Conservation (phyloP, 1,284 basidiomycete genomes). For the Tilletiopsis washingtonensis region DNA sequence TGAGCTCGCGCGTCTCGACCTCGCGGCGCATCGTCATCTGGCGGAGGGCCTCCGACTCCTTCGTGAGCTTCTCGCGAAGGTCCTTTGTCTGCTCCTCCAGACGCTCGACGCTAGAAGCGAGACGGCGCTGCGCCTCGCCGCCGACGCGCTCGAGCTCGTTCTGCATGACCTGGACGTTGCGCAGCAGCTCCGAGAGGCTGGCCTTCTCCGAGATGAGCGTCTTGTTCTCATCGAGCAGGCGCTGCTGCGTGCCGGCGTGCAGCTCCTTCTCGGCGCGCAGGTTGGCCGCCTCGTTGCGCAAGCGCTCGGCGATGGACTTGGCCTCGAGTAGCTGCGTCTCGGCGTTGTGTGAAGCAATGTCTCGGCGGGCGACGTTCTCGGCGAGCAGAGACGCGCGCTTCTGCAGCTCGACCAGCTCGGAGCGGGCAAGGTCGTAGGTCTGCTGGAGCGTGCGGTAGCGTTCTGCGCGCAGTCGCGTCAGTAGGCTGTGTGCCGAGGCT, state of each 20-base stretch:
- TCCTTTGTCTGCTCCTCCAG: conserved; percentile 59
- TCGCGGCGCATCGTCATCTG: conserved; percentile 68
- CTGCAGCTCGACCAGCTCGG: conserved; percentile 44
- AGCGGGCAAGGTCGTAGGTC: conserved; percentile 39
- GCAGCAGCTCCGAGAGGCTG: conserved; percentile 74
- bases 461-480: background rate
- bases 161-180: conserved; percentile 80
- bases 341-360: conserved; percentile 49
- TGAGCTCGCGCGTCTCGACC: conserved; percentile 68
- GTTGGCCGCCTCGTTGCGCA: conserved; percentile 71
- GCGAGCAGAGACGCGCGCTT: conserved; percentile 48
- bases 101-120: conserved; percentile 71
- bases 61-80: conserved; percentile 63
- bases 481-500: too few relatives aligned
- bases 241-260: conserved; percentile 20
- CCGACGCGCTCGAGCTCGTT: conserved; percentile 73
- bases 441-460: conserved; percentile 22
- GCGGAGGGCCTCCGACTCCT: conserved; percentile 70
- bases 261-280: conserved; percentile 76
- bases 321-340: conserved; percentile 56
- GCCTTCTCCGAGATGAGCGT: conserved; percentile 69
- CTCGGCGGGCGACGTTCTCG: conserved; percentile 49
- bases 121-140: conserved; percentile 66
- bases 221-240: conserved; percentile 73
- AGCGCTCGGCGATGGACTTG: conserved; percentile 20